Percentiles rank a stretch among this genome's conserved stretches.
Conservation (phyloP, 2,329 filamentous ascomycete species). For the Alternaria hordeiaustralica region DNA sequence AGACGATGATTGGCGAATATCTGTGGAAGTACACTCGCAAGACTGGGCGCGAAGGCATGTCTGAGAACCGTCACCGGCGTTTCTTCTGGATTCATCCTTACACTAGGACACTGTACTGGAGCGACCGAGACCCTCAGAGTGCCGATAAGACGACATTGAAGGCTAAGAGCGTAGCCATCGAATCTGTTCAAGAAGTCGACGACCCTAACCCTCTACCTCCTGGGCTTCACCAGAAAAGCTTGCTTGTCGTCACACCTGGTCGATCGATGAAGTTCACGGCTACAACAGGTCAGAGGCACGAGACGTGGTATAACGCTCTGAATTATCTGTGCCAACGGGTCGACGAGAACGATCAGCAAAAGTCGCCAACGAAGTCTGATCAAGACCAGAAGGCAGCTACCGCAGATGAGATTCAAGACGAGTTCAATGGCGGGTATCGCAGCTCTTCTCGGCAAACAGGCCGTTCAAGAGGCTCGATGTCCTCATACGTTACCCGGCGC, state of each 20-base stretch:
- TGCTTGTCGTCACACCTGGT: conserved; percentile 88
- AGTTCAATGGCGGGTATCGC: conserved; percentile 75
- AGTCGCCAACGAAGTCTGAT: conserved; percentile 6
- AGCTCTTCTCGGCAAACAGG: conserved; percentile 61
- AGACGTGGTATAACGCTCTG: conserved; percentile 98
- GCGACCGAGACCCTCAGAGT: conserved; percentile 81
- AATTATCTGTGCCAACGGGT: conserved; percentile 89
- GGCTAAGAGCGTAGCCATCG: conserved; percentile 90
- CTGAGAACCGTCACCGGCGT: conserved; percentile 85
- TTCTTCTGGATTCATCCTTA: conserved; percentile 99
- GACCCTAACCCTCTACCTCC: conserved; percentile 97
- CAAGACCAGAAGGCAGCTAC: conserved; percentile 62
- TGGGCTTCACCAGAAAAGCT: conserved; percentile 90
- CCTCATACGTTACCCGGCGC: conserved; percentile 76
- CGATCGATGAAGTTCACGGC: conserved; percentile 93
- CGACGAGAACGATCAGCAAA: conserved; percentile 50
- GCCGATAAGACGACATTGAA: conserved; percentile 79
- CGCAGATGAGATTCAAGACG: conserved; percentile 64
- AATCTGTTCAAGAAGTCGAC: conserved; percentile 87
- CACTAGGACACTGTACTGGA: conserved; percentile 96
- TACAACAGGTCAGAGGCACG: conserved; percentile 89
- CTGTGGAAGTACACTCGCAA: conserved; percentile 99
- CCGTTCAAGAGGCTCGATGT: conserved; percentile 66
- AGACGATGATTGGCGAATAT: conserved; percentile 99
- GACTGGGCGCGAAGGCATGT: conserved; percentile 86